Percentiles rank a stretch among this genome's conserved stretches.
Evolutionary conservation across 495 filamentous ascomycete genomes (phyloP).

Genomic region (Penicillium bialowiezense): DNA sequence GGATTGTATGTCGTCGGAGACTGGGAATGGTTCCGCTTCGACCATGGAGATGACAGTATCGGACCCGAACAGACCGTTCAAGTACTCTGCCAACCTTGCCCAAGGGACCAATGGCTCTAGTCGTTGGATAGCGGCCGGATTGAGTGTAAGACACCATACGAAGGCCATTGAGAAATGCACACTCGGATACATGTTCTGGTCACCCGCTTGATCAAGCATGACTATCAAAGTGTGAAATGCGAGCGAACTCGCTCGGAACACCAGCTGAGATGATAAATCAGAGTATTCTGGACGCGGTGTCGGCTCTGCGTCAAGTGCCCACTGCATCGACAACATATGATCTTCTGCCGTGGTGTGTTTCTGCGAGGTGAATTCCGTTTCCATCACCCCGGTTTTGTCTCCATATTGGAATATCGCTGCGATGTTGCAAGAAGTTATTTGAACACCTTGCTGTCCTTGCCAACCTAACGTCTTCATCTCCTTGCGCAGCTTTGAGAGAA

Average conservation of each 20-base stretch:
- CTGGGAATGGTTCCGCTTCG: constrained; percentile 51
- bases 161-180: constrained; percentile 70
- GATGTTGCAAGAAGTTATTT: constrained; percentile 50
- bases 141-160: constrained; percentile 55
- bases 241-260: constrained; percentile 40
- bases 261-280: constrained; percentile 14
- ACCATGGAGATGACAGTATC: constrained; percentile 43
- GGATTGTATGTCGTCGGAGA: constrained; percentile 43
- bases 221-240: constrained; percentile 47
- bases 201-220: constrained; percentile 56
- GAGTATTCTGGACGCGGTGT: neutral
- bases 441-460: constrained; percentile 60
- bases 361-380: constrained; percentile 36
- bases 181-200: constrained; percentile 63
- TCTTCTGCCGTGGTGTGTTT: constrained; percentile 30
- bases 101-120: constrained; percentile 64
- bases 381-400: constrained; percentile 45
- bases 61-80: constrained; percentile 60
- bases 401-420: constrained; percentile 60
- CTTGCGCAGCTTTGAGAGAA: constrained; percentile 50
- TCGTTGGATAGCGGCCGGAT: constrained; percentile 47
- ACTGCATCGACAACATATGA: constrained; percentile 20
- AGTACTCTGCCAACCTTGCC: constrained; percentile 56
- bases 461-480: constrained; percentile 57
- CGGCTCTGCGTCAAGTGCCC: constrained; percentile 5